Base-by-base conservation (phyloP, 345 rosid species). In the Mangifera indica region DNA sequence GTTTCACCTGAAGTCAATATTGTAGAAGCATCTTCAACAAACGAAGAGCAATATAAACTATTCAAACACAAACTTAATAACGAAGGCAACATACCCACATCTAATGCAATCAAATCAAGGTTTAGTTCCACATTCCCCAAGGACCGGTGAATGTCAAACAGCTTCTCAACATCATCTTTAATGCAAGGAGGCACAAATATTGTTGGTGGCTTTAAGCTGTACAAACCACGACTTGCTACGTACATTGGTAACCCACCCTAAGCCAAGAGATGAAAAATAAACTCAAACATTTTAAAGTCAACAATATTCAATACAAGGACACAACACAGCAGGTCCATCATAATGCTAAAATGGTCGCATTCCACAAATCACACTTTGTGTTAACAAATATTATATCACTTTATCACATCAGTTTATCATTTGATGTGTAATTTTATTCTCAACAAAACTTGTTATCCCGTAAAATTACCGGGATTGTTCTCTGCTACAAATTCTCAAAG, bases 211-310 rank as follows among this genome's bases (percentile, higher is more conserved):
- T 92, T 92, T 69, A 92, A 86, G 82, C 83, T 94, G 81, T 92
- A 92, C 79, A 94, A 76, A 12, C 92, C 91, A 63, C 97, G 97
- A 72, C 90, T 87, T 2, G 97, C 98, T 14, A 90, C 91, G 75
- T 90, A 94, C 96, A 92, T 90, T 0, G 98, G 97, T 57, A 92
- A 49, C 37, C 98, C 98, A 9, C 98, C 96, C 97, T 91, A 80
- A 63, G 40, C 20, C 60, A 44, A 32, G 20, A 51, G 54, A 72
- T 20, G 65, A 5, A 8, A 68, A 25, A 67, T 25, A 49, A 74
- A 58, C 60, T 66, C 66, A 40, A 10, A 46, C 12, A 40, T 63
- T 1, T 37, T 37, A 1, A 37, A 37, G 42, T 37, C 42, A 37
- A 37, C 42, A 37, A 37, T 37, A 37, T 37, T 37, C 42, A 0